Evolutionary conservation across 805 yeast genomes (phyloP).

Genomic region (Pichia deserticola): DNA sequence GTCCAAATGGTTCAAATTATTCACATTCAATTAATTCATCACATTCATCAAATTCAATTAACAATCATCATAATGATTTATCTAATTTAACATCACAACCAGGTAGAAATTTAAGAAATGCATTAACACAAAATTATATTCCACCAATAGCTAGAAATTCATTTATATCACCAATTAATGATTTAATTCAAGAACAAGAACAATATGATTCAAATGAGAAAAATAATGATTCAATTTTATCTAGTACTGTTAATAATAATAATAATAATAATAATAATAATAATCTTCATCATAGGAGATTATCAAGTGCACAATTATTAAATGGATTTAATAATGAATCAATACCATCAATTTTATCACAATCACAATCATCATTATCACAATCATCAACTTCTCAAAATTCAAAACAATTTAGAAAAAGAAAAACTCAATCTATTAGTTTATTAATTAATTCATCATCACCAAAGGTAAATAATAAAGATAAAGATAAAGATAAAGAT

Average conservation of each 20-base stretch:
- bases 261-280: no score
- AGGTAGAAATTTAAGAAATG: conserved; percentile 17
- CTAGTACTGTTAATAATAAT: neutral
- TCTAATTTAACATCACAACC: conserved; percentile 13
- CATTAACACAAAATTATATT: conserved; percentile 8
- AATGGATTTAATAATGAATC: neutral
- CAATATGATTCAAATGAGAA: neutral
- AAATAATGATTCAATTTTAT: neutral
- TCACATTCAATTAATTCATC: conserved; percentile 4
- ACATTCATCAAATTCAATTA: neutral
- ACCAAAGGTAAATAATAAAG: neutral
- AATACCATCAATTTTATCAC: neutral
- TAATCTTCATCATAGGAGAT: neutral
- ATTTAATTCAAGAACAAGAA: conserved; percentile 12
- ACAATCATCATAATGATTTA: neutral
- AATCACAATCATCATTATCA: neutral
- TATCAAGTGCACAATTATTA: neutral
- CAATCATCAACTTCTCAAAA: neutral
- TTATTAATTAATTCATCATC: neutral
- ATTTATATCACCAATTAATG: conserved; percentile 23
- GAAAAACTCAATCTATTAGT: conserved; percentile 5
- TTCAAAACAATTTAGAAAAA: neutral
- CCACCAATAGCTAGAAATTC: conserved; percentile 15
- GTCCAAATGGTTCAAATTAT: conserved; percentile 4
- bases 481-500: neutral